Evolutionary conservation across 1,284 basidiomycete genomes (phyloP).

Genomic region (Malassezia restricta): DNA sequence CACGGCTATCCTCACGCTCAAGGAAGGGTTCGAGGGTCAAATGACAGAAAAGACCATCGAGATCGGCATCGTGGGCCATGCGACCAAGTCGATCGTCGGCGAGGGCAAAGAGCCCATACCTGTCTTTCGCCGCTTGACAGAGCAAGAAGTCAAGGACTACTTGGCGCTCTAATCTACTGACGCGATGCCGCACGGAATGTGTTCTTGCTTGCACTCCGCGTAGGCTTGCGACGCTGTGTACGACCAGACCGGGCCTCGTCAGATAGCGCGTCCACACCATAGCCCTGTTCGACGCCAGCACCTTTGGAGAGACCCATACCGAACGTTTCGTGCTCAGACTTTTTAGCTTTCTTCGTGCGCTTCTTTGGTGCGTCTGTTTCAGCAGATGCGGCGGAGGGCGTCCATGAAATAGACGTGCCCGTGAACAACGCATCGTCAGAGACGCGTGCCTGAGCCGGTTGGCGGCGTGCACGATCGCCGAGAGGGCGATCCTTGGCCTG

Average conservation of each 20-base stretch:
- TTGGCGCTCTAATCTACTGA: constrained; percentile 5
- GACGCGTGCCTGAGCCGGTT: neutral
- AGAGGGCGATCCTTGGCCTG: constrained; percentile 12
- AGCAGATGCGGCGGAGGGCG: constrained; percentile 14
- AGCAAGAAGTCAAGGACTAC: constrained; percentile 39
- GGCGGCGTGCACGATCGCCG: constrained; percentile 26
- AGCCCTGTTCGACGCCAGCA: constrained; percentile 35
- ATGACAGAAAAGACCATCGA: constrained; percentile 99
- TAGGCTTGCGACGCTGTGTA: constrained; percentile 27
- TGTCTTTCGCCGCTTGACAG: constrained; percentile 35
- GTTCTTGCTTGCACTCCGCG: constrained; percentile 40
- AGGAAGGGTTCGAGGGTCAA: constrained; percentile 97
- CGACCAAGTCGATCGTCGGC: constrained; percentile 19
- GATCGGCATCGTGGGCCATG: constrained; percentile 69
- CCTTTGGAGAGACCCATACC: constrained; percentile 41
- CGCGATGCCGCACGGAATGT: constrained; percentile 16
- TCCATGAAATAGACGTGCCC: constrained; percentile 30
- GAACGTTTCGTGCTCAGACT: constrained; percentile 51
- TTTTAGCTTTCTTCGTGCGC: constrained; percentile 5
- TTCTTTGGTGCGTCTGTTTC: neutral
- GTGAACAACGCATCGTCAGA: constrained; percentile 15
- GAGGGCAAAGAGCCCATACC: constrained; percentile 23
- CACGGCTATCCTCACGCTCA: constrained; percentile 92
- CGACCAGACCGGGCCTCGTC: constrained; percentile 55
- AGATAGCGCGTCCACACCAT: constrained; percentile 64